Evolutionary conservation across 2,329 filamentous ascomycete genomes (phyloP), one percentile per base, ranked within the genome.

Genomic region (Pseudonectria foliicola): DNA sequence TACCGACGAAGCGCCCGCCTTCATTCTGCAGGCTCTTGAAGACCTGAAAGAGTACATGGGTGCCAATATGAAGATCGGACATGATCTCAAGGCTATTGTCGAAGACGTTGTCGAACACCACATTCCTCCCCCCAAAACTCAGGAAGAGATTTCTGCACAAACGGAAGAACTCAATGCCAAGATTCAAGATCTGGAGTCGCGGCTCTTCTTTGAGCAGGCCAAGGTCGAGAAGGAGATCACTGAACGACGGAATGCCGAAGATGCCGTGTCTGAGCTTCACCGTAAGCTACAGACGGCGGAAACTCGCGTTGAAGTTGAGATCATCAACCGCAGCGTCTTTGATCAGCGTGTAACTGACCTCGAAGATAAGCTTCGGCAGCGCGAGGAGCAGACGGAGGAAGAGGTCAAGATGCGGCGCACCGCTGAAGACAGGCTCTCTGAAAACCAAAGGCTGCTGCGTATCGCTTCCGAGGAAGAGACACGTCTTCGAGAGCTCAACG

Each of bases 381-480:
- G 82, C 25, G 79, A 86, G 45, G 68, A 70, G 25, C 71, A 73
- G 37, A 73, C 71, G 2, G 81, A 87, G 43, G 63, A 75, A 34
- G 82, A 89, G 49, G 63, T 81, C 39, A 66, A 71, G 29, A 62
- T 64, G 31, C 76, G 83, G 39, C 74, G 82, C 35, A 70, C 76
- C 24, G 80, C 80, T 1, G 83, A 89, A 55, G 84, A 89, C 51
- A 75, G 76, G 40, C 65, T 86, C 11, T 74, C 80, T 5, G 82
- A 89, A 53, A 70, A 80, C n/a, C 80, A 88, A 57, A 71, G 78
- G 35, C 70, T 82, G 14, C 68, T 87, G 16, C 74, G 77, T 39
- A 72, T 79, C 43, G 75, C 82, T 5, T 75, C 82, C n/a, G 80
- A 86, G 52, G 82, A 88, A 53, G 80, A 84, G 44, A 73, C 73